Conservation (phyloP, 2,329 filamentous ascomycete genomes). For the Aspergillus sp. region DNA sequence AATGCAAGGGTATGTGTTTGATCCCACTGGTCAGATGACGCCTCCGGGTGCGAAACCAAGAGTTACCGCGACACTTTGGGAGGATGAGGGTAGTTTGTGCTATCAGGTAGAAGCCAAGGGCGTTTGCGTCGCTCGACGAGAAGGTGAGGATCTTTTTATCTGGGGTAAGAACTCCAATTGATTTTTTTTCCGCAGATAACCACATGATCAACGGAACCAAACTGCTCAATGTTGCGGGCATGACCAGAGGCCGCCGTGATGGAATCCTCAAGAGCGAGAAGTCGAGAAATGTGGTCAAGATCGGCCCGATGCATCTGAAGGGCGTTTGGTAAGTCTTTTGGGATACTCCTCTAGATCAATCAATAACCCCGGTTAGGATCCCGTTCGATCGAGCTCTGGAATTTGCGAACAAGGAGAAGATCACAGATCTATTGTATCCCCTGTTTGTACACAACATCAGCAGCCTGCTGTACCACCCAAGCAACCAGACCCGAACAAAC, state of each 20-base stretch:
- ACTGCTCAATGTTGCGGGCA: slow-evolving; percentile 92
- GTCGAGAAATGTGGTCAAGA: slow-evolving; percentile 94
- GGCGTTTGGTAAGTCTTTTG: slow-evolving; percentile 78
- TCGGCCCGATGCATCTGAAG: slow-evolving; percentile 98
- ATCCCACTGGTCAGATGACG: slow-evolving; percentile 88
- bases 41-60: slow-evolving; percentile 94
- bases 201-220: slow-evolving; percentile 99
- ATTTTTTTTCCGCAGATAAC: slow-evolving; percentile 66
- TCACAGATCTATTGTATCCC: slow-evolving; percentile 91
- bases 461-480: slow-evolving; percentile 86
- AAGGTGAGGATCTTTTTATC: slow-evolving; percentile 65
- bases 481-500: slow-evolving; percentile 78
- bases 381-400: slow-evolving; percentile 96
- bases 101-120: slow-evolving; percentile 97
- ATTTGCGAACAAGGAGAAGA: slow-evolving; percentile 99
- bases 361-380: slow-evolving; percentile 67
- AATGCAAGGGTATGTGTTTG: slow-evolving; percentile 61
- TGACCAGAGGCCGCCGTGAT: slow-evolving; percentile 93
- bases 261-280: slow-evolving; percentile 98
- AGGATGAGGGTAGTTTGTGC: slow-evolving; percentile 95
- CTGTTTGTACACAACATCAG: slow-evolving; percentile 98
- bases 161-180: background rate
- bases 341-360: slow-evolving; percentile 7
- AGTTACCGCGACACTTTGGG: slow-evolving; percentile 96
- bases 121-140: slow-evolving; percentile 90